A percentile compares a stretch with the other conserved stretches of the same genome.
These are phyloP conservation scores for Fusarium mangiferae DNA, from an alignment of 2,329 filamentous ascomycete species.

Conservation along the genomic window DNA sequence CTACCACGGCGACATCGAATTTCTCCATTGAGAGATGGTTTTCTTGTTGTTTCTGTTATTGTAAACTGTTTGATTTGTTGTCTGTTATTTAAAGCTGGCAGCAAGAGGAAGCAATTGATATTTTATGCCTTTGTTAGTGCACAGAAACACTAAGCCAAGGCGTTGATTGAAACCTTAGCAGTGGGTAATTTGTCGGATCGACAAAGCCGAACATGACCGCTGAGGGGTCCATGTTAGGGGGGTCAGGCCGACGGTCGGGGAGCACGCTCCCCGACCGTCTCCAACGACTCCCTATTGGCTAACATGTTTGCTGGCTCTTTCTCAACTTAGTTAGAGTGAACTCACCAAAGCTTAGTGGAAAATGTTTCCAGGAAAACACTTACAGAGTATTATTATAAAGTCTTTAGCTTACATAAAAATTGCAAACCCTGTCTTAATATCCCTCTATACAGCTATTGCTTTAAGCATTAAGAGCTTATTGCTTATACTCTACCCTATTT, in stretches of 20 bases:
- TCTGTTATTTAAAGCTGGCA: fast-evolving
- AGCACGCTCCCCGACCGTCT: background rate
- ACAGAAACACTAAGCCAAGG: too few species aligned
- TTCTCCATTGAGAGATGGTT: background rate
- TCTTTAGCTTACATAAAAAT: too few species aligned
- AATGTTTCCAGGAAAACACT: too few species aligned
- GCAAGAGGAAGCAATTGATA: background rate
- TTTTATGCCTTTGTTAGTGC: background rate
- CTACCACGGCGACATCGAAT: background rate
- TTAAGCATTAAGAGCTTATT: background rate
- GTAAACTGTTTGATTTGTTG: background rate
- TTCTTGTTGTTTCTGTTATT: background rate
- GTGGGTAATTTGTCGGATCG: background rate
- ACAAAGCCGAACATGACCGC: background rate
- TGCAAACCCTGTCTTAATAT: too few species aligned
- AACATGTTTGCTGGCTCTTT: too few species aligned
- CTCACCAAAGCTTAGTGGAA: too few species aligned
- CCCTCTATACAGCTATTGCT: fast-evolving
- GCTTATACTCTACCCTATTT: fast-evolving
- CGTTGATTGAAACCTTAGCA: background rate
- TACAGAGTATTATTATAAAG: too few species aligned
- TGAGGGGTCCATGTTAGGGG: background rate
- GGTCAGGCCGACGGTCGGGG: background rate
- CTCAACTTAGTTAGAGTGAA: too few species aligned
- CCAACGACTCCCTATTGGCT: background rate